A percentile compares a stretch with the other conserved stretches of the same genome.
Conservation (phyloP, 371 early-diverging fungal species). For the Blastocladiella emersonii region DNA sequence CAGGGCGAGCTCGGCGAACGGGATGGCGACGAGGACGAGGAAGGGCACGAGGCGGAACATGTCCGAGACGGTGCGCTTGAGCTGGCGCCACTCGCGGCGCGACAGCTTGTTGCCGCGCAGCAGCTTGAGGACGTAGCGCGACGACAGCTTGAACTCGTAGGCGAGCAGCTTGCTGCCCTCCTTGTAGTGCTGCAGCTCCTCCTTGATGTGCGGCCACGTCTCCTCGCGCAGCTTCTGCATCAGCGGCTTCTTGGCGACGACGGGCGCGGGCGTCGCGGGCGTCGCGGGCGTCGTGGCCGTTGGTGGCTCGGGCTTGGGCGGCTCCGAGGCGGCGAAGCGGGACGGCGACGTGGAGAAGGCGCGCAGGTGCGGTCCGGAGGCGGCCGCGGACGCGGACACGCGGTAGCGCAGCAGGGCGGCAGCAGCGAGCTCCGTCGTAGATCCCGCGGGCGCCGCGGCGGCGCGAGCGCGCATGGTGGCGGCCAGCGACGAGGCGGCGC, state of each 20-base stretch:
- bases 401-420: too few relatives aligned
- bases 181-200: conserved; percentile 87
- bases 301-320: neutral
- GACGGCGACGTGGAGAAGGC: too few relatives aligned
- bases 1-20: conserved; percentile 84
- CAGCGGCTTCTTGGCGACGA: conserved; percentile 42
- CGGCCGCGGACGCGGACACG: too few relatives aligned
- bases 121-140: conserved; percentile 59
- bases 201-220: conserved; percentile 50
- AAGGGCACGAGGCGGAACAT: conserved; percentile 83
- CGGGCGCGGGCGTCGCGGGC: neutral
- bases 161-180: conserved; percentile 85
- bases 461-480: too few relatives aligned
- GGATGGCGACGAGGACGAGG: conserved; percentile 77
- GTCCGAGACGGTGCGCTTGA: conserved; percentile 71
- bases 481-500: too few relatives aligned
- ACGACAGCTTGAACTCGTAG: conserved; percentile 74
- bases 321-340: too few relatives aligned
- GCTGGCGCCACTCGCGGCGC: conserved; percentile 79
- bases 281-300: neutral
- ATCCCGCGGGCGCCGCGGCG: too few relatives aligned
- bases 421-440: too few relatives aligned
- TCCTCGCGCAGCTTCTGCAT: conserved; percentile 28
- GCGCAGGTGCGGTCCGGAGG: too few relatives aligned
- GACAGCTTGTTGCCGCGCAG: conserved; percentile 63